Evolutionary conservation across 805 yeast genomes (phyloP).

Genomic region (Teunomyces cretensis): DNA sequence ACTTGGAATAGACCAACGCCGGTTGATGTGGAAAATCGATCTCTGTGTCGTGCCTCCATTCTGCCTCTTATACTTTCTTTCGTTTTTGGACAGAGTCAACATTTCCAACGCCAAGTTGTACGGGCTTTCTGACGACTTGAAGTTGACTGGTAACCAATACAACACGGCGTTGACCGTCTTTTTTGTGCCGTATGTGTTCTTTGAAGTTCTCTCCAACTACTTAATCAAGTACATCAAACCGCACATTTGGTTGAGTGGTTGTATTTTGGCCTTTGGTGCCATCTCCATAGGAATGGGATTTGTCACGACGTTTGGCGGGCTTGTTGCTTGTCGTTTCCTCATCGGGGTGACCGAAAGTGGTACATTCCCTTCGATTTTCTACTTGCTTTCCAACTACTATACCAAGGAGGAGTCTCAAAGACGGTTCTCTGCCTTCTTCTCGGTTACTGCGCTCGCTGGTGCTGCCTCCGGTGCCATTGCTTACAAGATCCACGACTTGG

Average conservation of each 20-base stretch:
- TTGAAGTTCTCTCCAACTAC: conserved; percentile 66
- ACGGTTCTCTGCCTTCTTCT: conserved; percentile 66
- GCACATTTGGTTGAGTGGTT: conserved; percentile 58
- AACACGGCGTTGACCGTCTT: conserved; percentile 66
- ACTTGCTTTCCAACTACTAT: conserved; percentile 66
- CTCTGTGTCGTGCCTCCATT: conserved; percentile 74
- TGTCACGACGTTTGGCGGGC: conserved; percentile 55
- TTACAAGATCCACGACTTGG: conserved; percentile 56
- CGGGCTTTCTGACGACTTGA: conserved; percentile 58
- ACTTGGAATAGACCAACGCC: conserved; percentile 51
- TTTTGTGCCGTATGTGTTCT: conserved; percentile 66
- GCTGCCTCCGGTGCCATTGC: conserved; percentile 79
- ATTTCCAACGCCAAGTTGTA: conserved; percentile 78
- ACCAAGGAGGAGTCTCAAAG: conserved; percentile 64
- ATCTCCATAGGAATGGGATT: conserved; percentile 68
- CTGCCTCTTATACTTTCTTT: conserved; percentile 68
- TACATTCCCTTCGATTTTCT: conserved; percentile 74
- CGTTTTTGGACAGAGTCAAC: conserved; percentile 80
- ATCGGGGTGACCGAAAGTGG: conserved; percentile 71
- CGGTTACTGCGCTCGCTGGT: conserved; percentile 74
- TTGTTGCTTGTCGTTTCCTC: conserved; percentile 62
- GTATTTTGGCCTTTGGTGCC: conserved; percentile 64
- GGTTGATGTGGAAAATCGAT: conserved; percentile 65
- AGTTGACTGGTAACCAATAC: conserved; percentile 57
- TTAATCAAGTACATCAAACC: conserved; percentile 59